A percentile compares a stretch with the other conserved stretches of the same genome.
Conservation (phyloP, 169 alveolate genomes). For the Cryptosporidium baileyi region DNA sequence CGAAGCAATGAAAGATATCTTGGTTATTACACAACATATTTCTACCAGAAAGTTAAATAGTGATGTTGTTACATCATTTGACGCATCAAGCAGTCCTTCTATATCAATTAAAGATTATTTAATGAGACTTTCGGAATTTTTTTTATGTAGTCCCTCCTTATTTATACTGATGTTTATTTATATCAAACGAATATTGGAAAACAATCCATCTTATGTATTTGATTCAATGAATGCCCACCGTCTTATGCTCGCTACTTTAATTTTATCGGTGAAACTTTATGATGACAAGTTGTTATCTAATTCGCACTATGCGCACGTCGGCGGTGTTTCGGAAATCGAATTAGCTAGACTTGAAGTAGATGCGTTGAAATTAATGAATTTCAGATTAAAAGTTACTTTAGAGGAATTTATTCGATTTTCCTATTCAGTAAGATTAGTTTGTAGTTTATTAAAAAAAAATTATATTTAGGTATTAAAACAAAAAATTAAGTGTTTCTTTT, state of each 20-base stretch:
- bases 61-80: neutral
- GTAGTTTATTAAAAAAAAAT: neutral
- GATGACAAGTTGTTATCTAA: constrained; percentile 51
- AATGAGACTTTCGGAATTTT: constrained; percentile 14
- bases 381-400: constrained; percentile 5
- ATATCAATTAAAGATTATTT: constrained; percentile 42
- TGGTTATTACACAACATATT: neutral
- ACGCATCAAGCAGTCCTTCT: neutral
- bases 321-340: constrained; percentile 46
- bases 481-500: neutral
- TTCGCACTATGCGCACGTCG: constrained; percentile 32
- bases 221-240: constrained; percentile 50
- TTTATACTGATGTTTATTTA: constrained; percentile 37
- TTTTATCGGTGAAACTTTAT: constrained; percentile 15
- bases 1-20: neutral
- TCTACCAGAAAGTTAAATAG: neutral
- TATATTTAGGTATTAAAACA: neutral
- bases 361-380: constrained; percentile 19
- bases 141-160: constrained; percentile 56
- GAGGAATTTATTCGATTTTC: constrained; percentile 37
- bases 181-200: constrained; percentile 35
- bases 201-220: constrained; percentile 31
- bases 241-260: constrained; percentile 27
- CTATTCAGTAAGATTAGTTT: constrained; percentile 25
- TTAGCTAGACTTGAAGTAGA: constrained; percentile 19